Evolutionary conservation across 129 eudicot species (phyloP), one percentile per base, ranked within the genome.

Genomic region (Cynara cardunculus): DNA sequence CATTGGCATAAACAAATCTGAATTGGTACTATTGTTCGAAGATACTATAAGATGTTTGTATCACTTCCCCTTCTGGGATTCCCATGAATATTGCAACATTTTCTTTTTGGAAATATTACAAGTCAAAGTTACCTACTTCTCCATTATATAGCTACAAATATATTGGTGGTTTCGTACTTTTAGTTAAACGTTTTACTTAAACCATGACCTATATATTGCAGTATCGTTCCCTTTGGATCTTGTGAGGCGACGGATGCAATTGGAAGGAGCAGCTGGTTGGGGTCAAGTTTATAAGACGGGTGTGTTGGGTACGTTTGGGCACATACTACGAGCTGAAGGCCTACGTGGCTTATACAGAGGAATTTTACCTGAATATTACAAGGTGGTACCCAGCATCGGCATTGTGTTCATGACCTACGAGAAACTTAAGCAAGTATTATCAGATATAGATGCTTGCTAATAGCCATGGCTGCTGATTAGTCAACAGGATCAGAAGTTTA

Each of bases 221-320:
- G 98, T 87, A 10, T 88, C 89, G 72, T 94, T 90, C 82, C 96
- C 98, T 13, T 77, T 94, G 78, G 98, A 94, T 84, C 95, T 94
- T 69, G 98, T 94, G 87, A 94, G 98, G 82, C 87, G 97, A 59
- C 75, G 98, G 80, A 94, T 90, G 97, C 98, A 94, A 73, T 78
- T 94, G 85, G 94, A 94, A 89, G 98, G 98, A 77, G 97, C 94
- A 14, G 98, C 91, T 75, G 97, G 98, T 19, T 77, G 89, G 73
- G 97, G 91, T 35, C 96, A 83, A 61, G 92, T 94, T 37, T 94
- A 94, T 73, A 94, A 82, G 37, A 83, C 86, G 0, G 98, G 97
- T 49, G 73, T 94, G 37, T 83, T 90, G 22, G 94, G 97, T 70
- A 87, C 94, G 5, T 85, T 91, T 69, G 76, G 86, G 25, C 89